Evolutionary conservation across 768 basidiomycete species (phyloP), one percentile per base, ranked within the genome.

Genomic region (Tubosaeta brunneosetosa): DNA sequence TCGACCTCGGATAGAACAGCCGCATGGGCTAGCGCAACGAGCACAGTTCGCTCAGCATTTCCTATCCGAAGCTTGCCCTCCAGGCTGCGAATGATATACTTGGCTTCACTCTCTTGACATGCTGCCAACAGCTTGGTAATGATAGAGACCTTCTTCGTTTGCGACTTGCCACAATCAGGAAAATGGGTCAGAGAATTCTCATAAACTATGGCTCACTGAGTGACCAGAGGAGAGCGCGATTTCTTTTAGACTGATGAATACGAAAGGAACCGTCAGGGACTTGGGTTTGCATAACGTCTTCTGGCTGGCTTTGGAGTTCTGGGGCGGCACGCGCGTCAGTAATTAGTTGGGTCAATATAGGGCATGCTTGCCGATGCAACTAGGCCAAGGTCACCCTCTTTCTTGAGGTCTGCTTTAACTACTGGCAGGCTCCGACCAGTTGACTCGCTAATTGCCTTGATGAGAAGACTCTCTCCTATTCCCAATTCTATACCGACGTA

Each of bases 41-140:
- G 75, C n/a, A 97, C 86, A 0, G 94, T 94, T 50, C 91, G 86
- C 67, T 98, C 97, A 7, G 97, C 97, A 65, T 97, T 88, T 38
- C 97, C 92, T 65, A 99, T 98, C 13, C 97, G 83, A 34, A 99
- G 80, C 69, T 99, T 99, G 54, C 97, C 97, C 73, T 97, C 94
- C 57, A 97, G 73, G 65, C 91, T 93, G 37, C 95, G 86, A 33
- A 98, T 86, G 59, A 98, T 90, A 67, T 94, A 99, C 66, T 97
- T 98, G 22, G 97, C 94, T 71, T 99, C 97, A 29, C 81, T 74
- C 53, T 85, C 91, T 62, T 91, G 86, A 66, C 94, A 98, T 1
- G 92, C 86, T 3, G 94, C 94, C 3, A 99, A 78, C 3, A 99
- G 78, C 65, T 93, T 91, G 37, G 92, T 95, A 65, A 99, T 94